These are phyloP conservation scores for Xerophyta viscosa DNA, from an alignment of 106 monocot genomes.

Conservation along the genomic window DNA sequence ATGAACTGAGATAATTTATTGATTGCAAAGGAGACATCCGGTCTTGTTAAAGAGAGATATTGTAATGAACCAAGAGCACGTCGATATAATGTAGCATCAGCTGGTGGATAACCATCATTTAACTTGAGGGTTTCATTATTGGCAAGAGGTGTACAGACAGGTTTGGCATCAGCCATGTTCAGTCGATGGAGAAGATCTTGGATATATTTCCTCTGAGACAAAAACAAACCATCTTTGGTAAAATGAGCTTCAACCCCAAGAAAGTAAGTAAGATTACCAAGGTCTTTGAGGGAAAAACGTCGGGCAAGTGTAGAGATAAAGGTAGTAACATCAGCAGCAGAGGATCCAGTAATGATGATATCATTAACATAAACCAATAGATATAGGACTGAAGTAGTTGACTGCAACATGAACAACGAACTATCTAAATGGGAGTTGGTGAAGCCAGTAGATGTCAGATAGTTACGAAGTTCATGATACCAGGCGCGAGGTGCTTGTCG, in stretches of 20 bases:
- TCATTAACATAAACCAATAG: background rate
- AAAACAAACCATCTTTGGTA: background rate
- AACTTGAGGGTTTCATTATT: background rate
- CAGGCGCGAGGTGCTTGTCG: no score
- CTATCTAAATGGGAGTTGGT: background rate
- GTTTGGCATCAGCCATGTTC: constrained; percentile 1
- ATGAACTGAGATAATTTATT: constrained; percentile 9
- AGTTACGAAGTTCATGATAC: background rate
- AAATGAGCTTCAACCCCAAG: constrained; percentile 3
- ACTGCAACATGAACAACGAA: background rate
- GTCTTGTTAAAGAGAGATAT: background rate
- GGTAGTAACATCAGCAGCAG: background rate
- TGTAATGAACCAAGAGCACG: background rate
- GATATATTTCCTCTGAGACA: constrained; percentile 6
- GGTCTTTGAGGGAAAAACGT: constrained; percentile 1
- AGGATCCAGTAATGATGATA: background rate
- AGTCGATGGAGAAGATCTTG: background rate
- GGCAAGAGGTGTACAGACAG: background rate
- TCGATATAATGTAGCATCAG: background rate
- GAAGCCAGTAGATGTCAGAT: background rate
- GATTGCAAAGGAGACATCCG: background rate
- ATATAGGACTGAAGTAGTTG: no score
- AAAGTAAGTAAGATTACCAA: constrained; percentile 2
- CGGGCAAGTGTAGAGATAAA: background rate
- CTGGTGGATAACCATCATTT: background rate